Evolutionary conservation across 352 stramenopile genomes (phyloP), one percentile per base, ranked within the genome.

Genomic region (Phytophthora sansomeana): DNA sequence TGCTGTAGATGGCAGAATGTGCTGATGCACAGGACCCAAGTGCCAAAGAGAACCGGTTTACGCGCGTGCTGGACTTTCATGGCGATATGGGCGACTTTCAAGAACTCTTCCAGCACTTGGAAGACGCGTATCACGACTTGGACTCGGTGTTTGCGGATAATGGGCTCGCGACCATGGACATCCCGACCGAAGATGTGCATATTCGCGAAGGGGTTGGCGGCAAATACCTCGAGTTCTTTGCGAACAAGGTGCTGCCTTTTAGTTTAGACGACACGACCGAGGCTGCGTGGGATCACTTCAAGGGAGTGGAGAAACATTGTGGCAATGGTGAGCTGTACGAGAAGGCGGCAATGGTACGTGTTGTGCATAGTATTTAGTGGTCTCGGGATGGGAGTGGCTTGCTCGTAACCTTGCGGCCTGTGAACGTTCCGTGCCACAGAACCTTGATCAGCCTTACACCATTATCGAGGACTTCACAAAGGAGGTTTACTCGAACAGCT

Each of bases 191-290:
- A 6, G 60, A 79, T n/a, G 67, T 74, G 14, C 63, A 69, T 33
- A 72, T 79, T n/a, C 72, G 69, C 24, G 72, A 76, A 60, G 63
- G 58, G 2, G 54, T 61, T 48, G 71, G 72, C 24, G 63, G 67
- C 16, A 79, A 74, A 29, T 72, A 72, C 44, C 52, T 79, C 7
- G 71, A 79, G 30, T 71, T 79, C 39, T 74, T 74, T 28, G 55
- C 72, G 16, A 75, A 74, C 52, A 75, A 76, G 17, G 49, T 74
- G 1, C 49, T 79, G 42, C 72, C 72, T 2, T 79, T 72, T 43
- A 63, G 59, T 38, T 46, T 75, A 8, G 32, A 58, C 33, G 61
- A 55, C n/a, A 75, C 71, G 14, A 63, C 61, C 1, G 56, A 63
- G 11, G 71, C 71, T 2, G 59, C 67, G 1, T 77, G 59, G 64